phyloP scores from a whole-genome alignment of 2,329 filamentous ascomycete species.

The Alternaria triticina region DNA sequence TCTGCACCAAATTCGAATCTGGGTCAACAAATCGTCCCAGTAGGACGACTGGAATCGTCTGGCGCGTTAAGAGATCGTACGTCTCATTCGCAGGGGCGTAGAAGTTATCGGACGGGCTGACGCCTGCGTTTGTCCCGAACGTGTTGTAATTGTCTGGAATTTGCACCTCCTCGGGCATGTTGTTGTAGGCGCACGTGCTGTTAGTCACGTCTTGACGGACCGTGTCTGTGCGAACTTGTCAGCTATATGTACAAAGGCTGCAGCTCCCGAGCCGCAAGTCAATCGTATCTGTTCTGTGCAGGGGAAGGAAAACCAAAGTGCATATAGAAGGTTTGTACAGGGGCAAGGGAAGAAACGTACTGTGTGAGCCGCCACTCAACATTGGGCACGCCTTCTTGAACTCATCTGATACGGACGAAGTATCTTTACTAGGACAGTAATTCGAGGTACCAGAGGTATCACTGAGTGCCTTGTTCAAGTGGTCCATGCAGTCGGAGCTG shows the following conservation, averaged over 20 bases:
- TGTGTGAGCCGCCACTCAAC: not conserved
- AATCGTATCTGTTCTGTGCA: not conserved
- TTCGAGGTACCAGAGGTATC: not conserved
- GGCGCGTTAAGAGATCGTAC: slow-evolving; percentile 1
- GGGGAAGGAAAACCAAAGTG: not conserved
- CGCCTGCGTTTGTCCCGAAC: not conserved
- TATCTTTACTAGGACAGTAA: not conserved
- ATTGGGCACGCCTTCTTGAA: not conserved
- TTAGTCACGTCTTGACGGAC: slow-evolving; percentile 1
- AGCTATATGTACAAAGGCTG: slow-evolving; percentile 1
- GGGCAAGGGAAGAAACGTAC: not conserved
- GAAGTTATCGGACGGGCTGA: not conserved
- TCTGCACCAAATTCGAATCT: not conserved
- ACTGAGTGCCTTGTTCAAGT: not conserved
- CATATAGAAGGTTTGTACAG: not conserved
- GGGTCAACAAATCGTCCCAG: slow-evolving; percentile 2
- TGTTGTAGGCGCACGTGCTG: not conserved
- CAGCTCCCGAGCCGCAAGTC: not conserved
- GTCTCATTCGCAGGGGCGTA: not conserved
- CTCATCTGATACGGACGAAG: not conserved
- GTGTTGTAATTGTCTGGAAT: slow-evolving; percentile 2
- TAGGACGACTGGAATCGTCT: slow-evolving; percentile 3
- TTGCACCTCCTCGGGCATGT: slow-evolving; percentile 1
- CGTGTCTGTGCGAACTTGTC: not conserved
- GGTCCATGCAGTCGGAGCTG: not conserved